Base-by-base conservation (phyloP, 139 green algal species). In the Closterium sp. region DNA sequence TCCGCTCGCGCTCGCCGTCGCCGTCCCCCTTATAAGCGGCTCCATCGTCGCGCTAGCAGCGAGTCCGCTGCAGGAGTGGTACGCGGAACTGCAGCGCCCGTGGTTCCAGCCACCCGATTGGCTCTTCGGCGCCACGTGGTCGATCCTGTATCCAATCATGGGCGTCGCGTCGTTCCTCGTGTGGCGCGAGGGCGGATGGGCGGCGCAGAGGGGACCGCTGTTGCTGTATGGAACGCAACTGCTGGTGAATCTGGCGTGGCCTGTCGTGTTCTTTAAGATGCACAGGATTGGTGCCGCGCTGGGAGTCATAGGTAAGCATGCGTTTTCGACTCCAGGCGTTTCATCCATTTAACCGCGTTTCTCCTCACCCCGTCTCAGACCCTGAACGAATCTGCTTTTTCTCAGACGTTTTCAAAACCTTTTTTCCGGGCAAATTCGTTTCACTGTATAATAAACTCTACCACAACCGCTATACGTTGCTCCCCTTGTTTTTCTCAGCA, bases 181-280 rank as follows among this genome's bases (percentile, higher is more conserved):
- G 86, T 92, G 87, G 87, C 29, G 29, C 24, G 13, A 89, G 21
- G 91, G 32, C 21, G 91, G 91, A 9, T 70, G 34, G 29, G 86
- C 38, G 7, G 32, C 86, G 31, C 90, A 92, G 86, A 85, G 32
- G 7, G 88, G 88, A 24, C 88, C 91, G 31, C 13, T 94, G 22
- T 30, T 32, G 31, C 24, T 94, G n/a, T 94, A 94, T 88, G 88
- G 27, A 2, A 13, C 89, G 24, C 87, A 94, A 29, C 91, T 94
- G 5, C 31, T 92, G 24, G 85, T 94, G 85, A 94, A 94, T 89
- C 32, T 94, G 29, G 31, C 92, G 10, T 94, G 91, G 91, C 91
- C 79, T 10, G 13, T 91, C 24, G 29, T 93, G 28, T 93, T 89
- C 85, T 93, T 93, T 29, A 30, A 38, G n/a, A 31, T 29, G n/a